Percentiles rank a stretch among this genome's conserved stretches.
phyloP scores from a whole-genome alignment of 345 rosid genomes.

The Erodium maritimum region DNA sequence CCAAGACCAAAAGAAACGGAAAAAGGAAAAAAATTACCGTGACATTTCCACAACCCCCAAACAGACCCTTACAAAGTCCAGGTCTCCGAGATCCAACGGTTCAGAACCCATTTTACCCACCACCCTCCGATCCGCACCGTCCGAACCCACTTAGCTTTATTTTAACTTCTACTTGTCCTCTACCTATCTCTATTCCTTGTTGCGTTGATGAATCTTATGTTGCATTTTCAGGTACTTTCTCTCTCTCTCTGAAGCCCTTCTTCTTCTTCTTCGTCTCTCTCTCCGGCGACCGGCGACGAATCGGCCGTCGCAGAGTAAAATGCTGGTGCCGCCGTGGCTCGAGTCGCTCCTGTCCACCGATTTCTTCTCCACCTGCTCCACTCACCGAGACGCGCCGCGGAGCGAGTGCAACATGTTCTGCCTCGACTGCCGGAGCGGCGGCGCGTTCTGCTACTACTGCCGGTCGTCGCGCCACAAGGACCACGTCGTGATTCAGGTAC shows the following conservation, averaged over 20 bases:
- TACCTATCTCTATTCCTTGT: conserved; percentile 4
- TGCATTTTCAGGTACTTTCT: background rate
- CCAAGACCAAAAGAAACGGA: too few species aligned
- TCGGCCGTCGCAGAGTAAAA: background rate
- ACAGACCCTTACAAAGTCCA: background rate
- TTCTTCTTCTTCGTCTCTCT: conserved; percentile 1
- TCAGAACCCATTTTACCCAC: background rate
- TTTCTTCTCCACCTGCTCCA: conserved; percentile 10
- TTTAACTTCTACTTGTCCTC: conserved; percentile 2
- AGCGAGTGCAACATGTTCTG: conserved; percentile 16
- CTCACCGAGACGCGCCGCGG: conserved; percentile 9
- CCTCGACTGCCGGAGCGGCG: conserved; percentile 5
- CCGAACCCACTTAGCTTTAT: background rate
- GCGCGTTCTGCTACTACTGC: conserved; percentile 13
- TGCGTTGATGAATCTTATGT: conserved; percentile 3
- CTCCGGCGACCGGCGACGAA: background rate
- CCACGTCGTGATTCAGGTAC: conserved; percentile 10
- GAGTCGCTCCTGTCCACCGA: conserved; percentile 12
- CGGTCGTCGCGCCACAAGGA: conserved; percentile 13
- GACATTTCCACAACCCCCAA: background rate
- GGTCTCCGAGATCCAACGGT: background rate
- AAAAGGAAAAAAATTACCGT: too few species aligned
- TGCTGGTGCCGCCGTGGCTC: conserved; percentile 13
- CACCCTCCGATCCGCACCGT: background rate
- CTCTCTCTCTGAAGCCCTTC: background rate